Conservation (phyloP, 495 filamentous ascomycete species). For the Copromyces sp. region DNA sequence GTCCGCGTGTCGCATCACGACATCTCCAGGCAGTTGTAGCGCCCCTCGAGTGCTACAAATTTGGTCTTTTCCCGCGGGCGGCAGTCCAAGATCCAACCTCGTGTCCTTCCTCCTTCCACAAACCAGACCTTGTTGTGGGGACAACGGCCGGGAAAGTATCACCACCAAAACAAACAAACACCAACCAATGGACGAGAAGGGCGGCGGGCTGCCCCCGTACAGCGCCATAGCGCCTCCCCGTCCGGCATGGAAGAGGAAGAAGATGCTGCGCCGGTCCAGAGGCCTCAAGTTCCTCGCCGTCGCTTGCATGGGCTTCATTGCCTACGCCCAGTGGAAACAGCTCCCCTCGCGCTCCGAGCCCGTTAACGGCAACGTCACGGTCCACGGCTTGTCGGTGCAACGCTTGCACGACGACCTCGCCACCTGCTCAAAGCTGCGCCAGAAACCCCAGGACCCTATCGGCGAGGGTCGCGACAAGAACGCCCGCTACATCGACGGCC, state of each 20-base stretch:
- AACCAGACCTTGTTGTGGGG: neutral
- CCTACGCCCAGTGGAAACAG: conserved; percentile 39
- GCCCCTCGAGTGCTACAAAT: neutral
- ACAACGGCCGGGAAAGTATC: neutral
- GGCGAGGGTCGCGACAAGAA: conserved; percentile 37
- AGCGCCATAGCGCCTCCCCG: conserved; percentile 4
- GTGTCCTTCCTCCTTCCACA: neutral
- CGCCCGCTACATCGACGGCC: conserved; percentile 36
- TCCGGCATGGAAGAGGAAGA: conserved; percentile 14
- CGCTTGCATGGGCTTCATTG: conserved; percentile 33
- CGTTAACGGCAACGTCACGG: conserved; percentile 7
- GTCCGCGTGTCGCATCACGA: neutral
- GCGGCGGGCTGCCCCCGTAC: conserved; percentile 12
- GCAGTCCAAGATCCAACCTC: neutral
- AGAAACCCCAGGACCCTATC: conserved; percentile 33
- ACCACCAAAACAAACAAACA: neutral
- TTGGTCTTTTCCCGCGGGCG: neutral
- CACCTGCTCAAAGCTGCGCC: conserved; percentile 29
- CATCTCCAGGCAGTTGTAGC: neutral
- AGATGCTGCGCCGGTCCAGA: conserved; percentile 25
- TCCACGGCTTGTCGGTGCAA: conserved; percentile 25
- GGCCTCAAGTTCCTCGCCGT: conserved; percentile 24
- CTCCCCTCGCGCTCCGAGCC: conserved; percentile 11
- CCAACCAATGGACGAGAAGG: conserved; percentile 16
- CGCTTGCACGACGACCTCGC: conserved; percentile 29